phyloP scores from a whole-genome alignment of 352 stramenopile species.

The Globisporangium solare region DNA sequence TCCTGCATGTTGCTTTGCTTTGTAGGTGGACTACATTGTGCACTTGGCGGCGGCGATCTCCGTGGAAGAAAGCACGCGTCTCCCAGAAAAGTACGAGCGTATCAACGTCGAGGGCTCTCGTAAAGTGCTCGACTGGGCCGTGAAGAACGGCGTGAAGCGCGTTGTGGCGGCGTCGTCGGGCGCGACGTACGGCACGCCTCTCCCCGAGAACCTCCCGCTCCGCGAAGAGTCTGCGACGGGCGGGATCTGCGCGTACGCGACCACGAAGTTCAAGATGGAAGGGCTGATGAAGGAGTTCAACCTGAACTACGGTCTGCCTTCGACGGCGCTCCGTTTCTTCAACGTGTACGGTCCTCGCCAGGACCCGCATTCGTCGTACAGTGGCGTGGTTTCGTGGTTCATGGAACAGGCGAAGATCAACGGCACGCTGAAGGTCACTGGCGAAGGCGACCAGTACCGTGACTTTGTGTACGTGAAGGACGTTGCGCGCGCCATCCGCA shows the following conservation, averaged over 20 bases:
- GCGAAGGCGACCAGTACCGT: slow-evolving; percentile 73
- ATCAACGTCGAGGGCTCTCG: slow-evolving; percentile 81
- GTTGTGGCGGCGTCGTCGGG: slow-evolving; percentile 77
- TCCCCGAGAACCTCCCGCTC: slow-evolving; percentile 62
- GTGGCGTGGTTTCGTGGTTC: slow-evolving; percentile 81
- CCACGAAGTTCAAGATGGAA: slow-evolving; percentile 85
- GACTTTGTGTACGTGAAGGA: slow-evolving; percentile 88
- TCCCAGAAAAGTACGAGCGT: slow-evolving; percentile 84
- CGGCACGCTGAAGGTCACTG: slow-evolving; percentile 73
- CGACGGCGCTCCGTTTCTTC: slow-evolving; percentile 79
- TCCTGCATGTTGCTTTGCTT: background rate
- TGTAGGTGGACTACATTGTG: slow-evolving; percentile 77
- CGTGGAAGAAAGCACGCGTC: slow-evolving; percentile 77
- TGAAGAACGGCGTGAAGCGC: slow-evolving; percentile 70
- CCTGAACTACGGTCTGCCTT: slow-evolving; percentile 58
- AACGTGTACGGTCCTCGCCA: slow-evolving; percentile 83
- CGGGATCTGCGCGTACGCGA: slow-evolving; percentile 78
- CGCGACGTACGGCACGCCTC: slow-evolving; percentile 66
- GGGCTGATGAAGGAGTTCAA: slow-evolving; percentile 73
- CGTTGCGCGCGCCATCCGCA: slow-evolving; percentile 73
- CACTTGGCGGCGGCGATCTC: slow-evolving; percentile 82
- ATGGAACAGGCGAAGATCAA: slow-evolving; percentile 86
- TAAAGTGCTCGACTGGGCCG: slow-evolving; percentile 77
- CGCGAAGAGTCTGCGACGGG: slow-evolving; percentile 69
- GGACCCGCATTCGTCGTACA: slow-evolving; percentile 81